These are phyloP conservation scores for Boehmeria nivea DNA, from an alignment of 306 rosid genomes.

Conservation along the genomic window DNA sequence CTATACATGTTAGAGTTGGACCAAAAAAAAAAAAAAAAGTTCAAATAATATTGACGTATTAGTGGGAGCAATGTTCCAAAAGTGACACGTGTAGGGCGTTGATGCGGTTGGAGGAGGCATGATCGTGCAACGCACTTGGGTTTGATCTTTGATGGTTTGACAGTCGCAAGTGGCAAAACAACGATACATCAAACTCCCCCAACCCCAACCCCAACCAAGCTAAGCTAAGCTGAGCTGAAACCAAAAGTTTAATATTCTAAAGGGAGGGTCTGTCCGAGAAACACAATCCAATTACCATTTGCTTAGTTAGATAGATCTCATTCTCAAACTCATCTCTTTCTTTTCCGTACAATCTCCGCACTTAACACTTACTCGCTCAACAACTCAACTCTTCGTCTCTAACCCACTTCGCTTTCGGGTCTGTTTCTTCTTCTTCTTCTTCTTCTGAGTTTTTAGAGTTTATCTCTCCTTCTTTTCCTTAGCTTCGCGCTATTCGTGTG, in stretches of 20 bases:
- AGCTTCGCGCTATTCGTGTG: no score
- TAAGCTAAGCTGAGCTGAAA: not conserved
- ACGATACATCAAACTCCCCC: conserved; percentile 11
- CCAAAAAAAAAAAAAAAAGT: no score
- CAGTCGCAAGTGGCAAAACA: no score
- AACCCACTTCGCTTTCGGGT: conserved; percentile 15
- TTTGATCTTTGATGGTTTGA: conserved; percentile 13
- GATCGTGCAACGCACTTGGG: conserved; percentile 52
- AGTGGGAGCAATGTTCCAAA: not conserved
- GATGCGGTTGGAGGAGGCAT: conserved; percentile 12
- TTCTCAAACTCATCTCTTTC: not conserved
- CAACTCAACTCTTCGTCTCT: not conserved
- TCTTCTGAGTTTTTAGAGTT: not conserved
- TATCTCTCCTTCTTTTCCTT: not conserved
- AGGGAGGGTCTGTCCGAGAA: conserved; percentile 6
- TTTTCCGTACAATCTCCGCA: no score
- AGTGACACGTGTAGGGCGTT: conserved; percentile 34
- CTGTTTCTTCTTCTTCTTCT: not conserved
- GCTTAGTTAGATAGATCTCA: conserved; percentile 41
- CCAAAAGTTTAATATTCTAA: no score
- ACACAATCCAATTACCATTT: conserved; percentile 5
- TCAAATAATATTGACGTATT: no score
- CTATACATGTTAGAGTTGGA: no score
- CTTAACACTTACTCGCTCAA: no score
- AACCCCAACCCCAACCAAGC: not conserved